Base-by-base conservation (phyloP, 805 yeast genomes). In the Wickerhamiella qilinensis region DNA sequence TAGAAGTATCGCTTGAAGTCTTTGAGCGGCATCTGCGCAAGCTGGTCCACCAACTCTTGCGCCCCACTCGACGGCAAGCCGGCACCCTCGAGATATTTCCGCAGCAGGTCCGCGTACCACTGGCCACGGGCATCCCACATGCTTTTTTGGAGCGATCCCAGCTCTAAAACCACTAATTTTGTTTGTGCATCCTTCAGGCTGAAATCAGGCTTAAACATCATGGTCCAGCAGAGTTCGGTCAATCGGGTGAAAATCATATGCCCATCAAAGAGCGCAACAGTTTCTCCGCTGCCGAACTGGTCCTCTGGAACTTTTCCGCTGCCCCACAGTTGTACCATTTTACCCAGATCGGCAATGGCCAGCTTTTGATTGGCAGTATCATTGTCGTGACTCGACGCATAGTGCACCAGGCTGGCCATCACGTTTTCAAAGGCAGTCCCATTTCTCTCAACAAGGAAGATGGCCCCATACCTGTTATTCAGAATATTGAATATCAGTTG, bases 181-280 rank as follows among this genome's bases (percentile, higher is more conserved):
- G 70, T 72, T 53, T 82, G 86, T 3, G 93, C 93, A 55, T 85
- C 94, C 46, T 73, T 72, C 36, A 75, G 61, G 51, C 77, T 72
- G 49, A 77, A 75, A 28, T 69, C 68, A 27, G 75, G 69, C 47
- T 78, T 75, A 54, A 82, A 76, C n/a, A 93, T 83, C 35, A 84
- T 62, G 55, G 83, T 86, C 62, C 84, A 80, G 27, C 77, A 66
- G 39, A 82, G 60, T 36, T 77, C 69, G 3, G 85, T 68, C 20
- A 74, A 65, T 46, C 75, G 77, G 37, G 75, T 73, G 57, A 82
- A 71, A 42, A 86, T 67, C 50, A 73, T 71, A 32, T 71, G 44
- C 31, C 46, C 75, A 40, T 79, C 77, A 36, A 82, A 71, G 5
- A 91, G 82, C 15, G 78, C 86, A 36, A 81, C 60, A 20, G 68